These are phyloP conservation scores for Hepatocystis sp. DNA, from an alignment of 169 alveolate species.

Conservation along the genomic window DNA sequence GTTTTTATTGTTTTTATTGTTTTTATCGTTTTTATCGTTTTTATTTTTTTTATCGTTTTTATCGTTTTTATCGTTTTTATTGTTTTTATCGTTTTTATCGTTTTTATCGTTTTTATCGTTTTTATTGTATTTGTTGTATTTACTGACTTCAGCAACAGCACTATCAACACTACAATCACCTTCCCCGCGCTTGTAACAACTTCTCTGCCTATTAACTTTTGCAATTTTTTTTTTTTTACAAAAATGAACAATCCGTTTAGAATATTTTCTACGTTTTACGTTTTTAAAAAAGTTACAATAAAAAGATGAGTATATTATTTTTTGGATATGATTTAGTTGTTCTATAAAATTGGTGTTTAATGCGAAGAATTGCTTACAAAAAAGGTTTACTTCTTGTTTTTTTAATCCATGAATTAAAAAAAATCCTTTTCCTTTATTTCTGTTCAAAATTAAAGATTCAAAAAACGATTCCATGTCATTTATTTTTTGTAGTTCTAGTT, in stretches of 20 bases:
- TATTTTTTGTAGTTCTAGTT: neutral
- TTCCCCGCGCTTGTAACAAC: too few relatives aligned
- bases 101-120: too few relatives aligned
- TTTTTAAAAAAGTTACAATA: constrained; percentile 9
- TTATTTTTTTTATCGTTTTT: too few relatives aligned
- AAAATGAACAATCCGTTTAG: constrained; percentile 20
- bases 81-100: too few relatives aligned
- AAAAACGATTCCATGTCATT: constrained; percentile 10
- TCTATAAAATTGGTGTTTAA: too few relatives aligned
- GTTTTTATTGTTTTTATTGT: too few relatives aligned
- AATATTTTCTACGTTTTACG: constrained; percentile 8
- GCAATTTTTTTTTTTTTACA: constrained; percentile 6
- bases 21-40: too few relatives aligned
- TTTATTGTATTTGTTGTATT: too few relatives aligned
- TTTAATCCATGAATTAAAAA: constrained; percentile 42
- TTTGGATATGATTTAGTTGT: neutral
- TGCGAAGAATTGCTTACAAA: constrained; percentile 39
- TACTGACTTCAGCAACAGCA: too few relatives aligned
- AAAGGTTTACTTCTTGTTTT: constrained; percentile 14
- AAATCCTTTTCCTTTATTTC: constrained; percentile 74
- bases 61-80: too few relatives aligned
- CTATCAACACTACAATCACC: too few relatives aligned
- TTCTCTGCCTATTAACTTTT: constrained; percentile 2
- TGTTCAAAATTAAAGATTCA: constrained; percentile 16
- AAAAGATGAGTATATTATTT: neutral